Evolutionary conservation across 2,329 filamentous ascomycete genomes (phyloP), one percentile per base, ranked within the genome.

Genomic region (Sclerotinia spermophila): DNA sequence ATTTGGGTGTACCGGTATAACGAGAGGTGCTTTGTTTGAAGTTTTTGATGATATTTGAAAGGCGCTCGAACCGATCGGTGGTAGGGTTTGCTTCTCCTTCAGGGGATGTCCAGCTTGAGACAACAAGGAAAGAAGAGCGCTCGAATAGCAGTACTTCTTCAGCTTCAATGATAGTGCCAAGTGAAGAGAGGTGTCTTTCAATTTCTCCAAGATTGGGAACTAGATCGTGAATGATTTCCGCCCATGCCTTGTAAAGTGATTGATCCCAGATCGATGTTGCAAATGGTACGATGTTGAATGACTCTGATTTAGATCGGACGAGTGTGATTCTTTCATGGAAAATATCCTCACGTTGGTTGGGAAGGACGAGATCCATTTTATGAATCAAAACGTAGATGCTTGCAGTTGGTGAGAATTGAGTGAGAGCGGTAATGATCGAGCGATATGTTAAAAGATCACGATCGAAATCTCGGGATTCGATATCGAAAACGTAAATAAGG

Each of bases 181-280:
- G 86, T 51, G 93, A 89, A 48, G 88, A 87, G 15, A 99, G 86
- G 80, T 98, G 92, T 30, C 88, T 87, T 82, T 98, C 95, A 75
- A 99, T 97, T 59, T 92, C 88, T 27, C 89, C 85, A 1, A 97
- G 87, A 77, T 98, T 98, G 5, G 96, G 96, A n/a, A 98, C 96
- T 60, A 99, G 86, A 79, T 95, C 94, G 84, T 99, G 96, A 72
- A 99, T 97, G 77, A 99, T 97, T 79, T 92, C 93, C 0, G 96
- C 96, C 96, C 96, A 99, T 1, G 96, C 96, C 81, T 97, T 97
- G 85, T 98, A 99, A 51, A 99, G 85, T 69, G 92, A 96, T 83
- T 99, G 96, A 79, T 99, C 96, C 96, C 96, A 99, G 79, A 99
- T 99, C 69, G 92, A 97, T 44, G 95, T 98, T 15, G 94, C 92